Conservation (phyloP, 2,329 filamentous ascomycete genomes). For the Dactylellina parvicollis region DNA sequence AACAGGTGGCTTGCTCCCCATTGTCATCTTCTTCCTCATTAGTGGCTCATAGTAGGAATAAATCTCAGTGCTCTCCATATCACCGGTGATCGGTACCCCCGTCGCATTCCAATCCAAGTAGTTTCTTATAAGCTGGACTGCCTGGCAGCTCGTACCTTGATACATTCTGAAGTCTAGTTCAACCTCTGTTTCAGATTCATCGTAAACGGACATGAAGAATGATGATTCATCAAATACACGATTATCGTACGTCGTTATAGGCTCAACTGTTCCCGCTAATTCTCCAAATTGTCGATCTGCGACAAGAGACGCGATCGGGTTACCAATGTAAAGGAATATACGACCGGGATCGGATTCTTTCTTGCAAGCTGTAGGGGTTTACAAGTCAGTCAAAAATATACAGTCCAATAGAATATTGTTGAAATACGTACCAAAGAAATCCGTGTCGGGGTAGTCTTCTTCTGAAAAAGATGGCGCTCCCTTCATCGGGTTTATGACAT, state of each 20-base stretch:
- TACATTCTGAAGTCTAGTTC: conserved; percentile 26
- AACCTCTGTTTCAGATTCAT: conserved; percentile 17
- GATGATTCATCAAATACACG: conserved; percentile 32
- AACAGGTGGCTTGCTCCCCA: conserved; percentile 10
- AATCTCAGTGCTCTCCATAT: conserved; percentile 27
- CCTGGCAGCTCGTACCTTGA: conserved; percentile 27
- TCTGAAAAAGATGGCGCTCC: conserved; percentile 2
- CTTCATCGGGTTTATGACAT: not conserved
- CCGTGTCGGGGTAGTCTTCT: conserved; percentile 32
- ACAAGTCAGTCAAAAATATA: not conserved
- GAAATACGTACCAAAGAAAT: conserved; percentile 35
- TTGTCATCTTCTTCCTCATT: conserved; percentile 11
- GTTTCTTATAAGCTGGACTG: conserved; percentile 18
- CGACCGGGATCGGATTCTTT: conserved; percentile 16
- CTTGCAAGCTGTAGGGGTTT: conserved; percentile 21
- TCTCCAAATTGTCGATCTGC: conserved; percentile 15
- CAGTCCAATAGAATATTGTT: too few species aligned
- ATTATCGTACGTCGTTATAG: conserved; percentile 15
- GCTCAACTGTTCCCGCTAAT: conserved; percentile 14
- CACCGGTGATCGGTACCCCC: not conserved
- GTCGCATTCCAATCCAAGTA: conserved; percentile 44
- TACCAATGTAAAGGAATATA: conserved; percentile 29
- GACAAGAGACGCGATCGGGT: conserved; percentile 25
- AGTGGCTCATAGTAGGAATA: conserved; percentile 17
- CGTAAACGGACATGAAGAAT: conserved; percentile 16